Evolutionary conservation across 2,329 filamentous ascomycete genomes (phyloP), one percentile per base, ranked within the genome.

Genomic region (Metarhizium humberi): DNA sequence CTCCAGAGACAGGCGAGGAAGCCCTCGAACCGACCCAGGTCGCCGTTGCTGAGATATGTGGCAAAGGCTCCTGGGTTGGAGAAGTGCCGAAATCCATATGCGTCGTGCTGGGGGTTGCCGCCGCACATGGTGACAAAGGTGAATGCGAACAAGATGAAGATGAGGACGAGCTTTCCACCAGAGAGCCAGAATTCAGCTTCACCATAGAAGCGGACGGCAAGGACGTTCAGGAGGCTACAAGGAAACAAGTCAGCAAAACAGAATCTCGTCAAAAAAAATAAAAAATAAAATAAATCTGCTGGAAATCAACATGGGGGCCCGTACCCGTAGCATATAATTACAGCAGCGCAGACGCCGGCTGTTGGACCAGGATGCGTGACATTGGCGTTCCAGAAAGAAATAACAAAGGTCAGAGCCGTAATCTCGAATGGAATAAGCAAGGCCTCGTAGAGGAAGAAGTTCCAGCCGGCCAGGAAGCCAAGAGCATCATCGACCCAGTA

Each of bases 121-220:
- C 87, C 88, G 10, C 89, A 75, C 85, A 90, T 90, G 50, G 82
- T 84, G 62, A 92, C 77, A 64, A 92, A 87, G n/a, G 88, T 90
- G 69, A 86, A 90, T 62, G 76, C 70, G 66, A 90, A 85, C 51
- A 88, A 73, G 13, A 83, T 81, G 55, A 84, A 72, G 60, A 86
- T 86, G 50, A 88, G 74, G 25, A 87, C 67, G 38, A 87, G 75
- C 66, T 88, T 87, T 59, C 82, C 82, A 38, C 69, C 70, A 4
- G 79, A 77, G 3, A 83, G 71, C 78, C 78, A 84, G 63, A 92
- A 91, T 64, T 91, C 87, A 10, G 84, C 79, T 65, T 88, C 84
- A 57, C 85, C 85, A 62, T 82, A 87, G 71, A 73, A 82, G 59
- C 80, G 76, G 38, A 87, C 83, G 25, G 81, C 81, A 58, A 87